Evolutionary conservation across 306 rosid genomes (phyloP), one percentile per base, ranked within the genome.

Genomic region (Rosa lucieae): DNA sequence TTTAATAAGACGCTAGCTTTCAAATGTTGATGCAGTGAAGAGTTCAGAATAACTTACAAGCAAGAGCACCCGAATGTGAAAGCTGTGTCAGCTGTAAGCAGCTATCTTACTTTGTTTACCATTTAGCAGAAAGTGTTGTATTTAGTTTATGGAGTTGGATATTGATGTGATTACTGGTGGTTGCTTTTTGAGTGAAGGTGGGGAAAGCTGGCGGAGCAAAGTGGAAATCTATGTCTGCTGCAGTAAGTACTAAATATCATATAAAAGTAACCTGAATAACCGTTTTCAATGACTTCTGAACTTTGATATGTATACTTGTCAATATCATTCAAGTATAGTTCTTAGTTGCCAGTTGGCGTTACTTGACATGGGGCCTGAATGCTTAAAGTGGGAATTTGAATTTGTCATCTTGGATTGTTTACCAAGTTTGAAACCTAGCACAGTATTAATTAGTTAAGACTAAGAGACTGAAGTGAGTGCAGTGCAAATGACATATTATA

Each of bases 141-240:
- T 76, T 70, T 63, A 32, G 68, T 80, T 80, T 37, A 46, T 69
- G 32, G 47, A 10, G 48, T 26, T 43, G 32, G 76, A 69, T 67
- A 75, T 39, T 81, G 71, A 81, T 76, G 56, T 70, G 42, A 58
- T 59, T 76, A 59, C 32, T 43, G 73, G 56, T 81, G 73, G 23
- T 53, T 81, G 73, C 13, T 53, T 47, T 82, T 47, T 82, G 47
- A 58, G 23, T 77, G 78, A 77, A 82, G 85, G 85, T 82, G 49
- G 85, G 85, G 32, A 82, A 82, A 72, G 85, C 85, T 62, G 85
- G 85, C 1, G 85, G 85, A 42, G 85, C 68, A 75, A 82, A 82
- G 80, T 82, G 85, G 81, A 82, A 82, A 72, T 77, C 85, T 43
- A 18, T 82, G 85, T 71, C 85, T 32, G 52, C 44, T 0, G 78